These are phyloP conservation scores for Globisporangium spinosum DNA, from an alignment of 352 stramenopile genomes.

Conservation along the genomic window DNA sequence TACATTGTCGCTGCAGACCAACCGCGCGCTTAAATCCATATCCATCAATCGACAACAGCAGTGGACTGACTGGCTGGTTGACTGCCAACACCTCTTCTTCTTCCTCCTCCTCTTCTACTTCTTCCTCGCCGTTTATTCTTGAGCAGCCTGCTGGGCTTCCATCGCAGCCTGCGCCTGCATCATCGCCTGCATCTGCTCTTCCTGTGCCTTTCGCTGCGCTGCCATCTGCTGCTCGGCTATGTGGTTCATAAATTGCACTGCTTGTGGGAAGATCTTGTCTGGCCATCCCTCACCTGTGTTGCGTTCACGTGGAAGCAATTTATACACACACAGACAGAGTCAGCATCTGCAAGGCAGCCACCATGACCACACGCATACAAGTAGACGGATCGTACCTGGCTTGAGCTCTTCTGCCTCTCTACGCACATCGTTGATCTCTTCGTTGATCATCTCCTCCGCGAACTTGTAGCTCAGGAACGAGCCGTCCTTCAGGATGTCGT, in stretches of 20 bases:
- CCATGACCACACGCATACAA: neutral
- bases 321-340: slow-evolving; percentile 1
- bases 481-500: slow-evolving; percentile 87
- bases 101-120: slow-evolving; percentile 3
- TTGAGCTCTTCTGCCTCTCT: slow-evolving; percentile 78
- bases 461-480: slow-evolving; percentile 87
- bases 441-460: slow-evolving; percentile 84
- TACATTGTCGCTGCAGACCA: neutral
- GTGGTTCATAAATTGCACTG: slow-evolving; percentile 88
- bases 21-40: neutral
- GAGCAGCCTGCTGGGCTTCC: slow-evolving; percentile 43
- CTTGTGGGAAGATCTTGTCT: slow-evolving; percentile 86
- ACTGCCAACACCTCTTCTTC: neutral
- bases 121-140: slow-evolving; percentile 48
- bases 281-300: slow-evolving; percentile 76
- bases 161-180: slow-evolving; percentile 45
- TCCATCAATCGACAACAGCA: neutral
- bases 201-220: slow-evolving; percentile 62
- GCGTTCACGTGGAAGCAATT: neutral
- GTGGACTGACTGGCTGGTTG: neutral
- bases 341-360: neutral
- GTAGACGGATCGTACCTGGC: slow-evolving; percentile 38
- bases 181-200: slow-evolving; percentile 72
- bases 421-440: slow-evolving; percentile 85
- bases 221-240: slow-evolving; percentile 85